Percentiles rank a stretch among this genome's conserved stretches.
Evolutionary conservation across 805 yeast genomes (phyloP).

Genomic region (Monosporozyma solicola): DNA sequence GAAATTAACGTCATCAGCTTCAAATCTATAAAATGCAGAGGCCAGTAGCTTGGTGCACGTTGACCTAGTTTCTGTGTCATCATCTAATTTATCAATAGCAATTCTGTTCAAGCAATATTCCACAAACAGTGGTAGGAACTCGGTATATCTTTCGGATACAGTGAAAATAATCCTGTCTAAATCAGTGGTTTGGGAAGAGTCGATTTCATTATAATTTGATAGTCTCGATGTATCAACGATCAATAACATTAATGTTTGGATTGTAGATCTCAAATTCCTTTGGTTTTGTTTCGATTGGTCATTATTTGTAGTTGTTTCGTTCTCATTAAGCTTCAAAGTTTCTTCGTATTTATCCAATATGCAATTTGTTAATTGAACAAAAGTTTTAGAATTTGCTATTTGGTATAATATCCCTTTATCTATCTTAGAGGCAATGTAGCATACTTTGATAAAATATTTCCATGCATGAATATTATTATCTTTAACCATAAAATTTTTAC

Average conservation of each 20-base stretch:
- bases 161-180: background rate
- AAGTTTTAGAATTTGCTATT: conserved; percentile 9
- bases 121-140: background rate
- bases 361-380: conserved; percentile 8
- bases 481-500: conserved; percentile 4
- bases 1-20: conserved; percentile 19
- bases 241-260: conserved; percentile 2
- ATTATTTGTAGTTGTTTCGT: background rate
- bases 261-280: conserved; percentile 2
- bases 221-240: conserved; percentile 1
- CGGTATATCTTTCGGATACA: background rate
- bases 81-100: background rate
- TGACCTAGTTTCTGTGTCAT: background rate
- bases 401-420: conserved; percentile 10
- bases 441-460: conserved; percentile 25
- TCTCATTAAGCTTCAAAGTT: background rate
- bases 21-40: conserved; percentile 15
- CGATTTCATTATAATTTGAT: background rate
- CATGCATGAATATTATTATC: conserved; percentile 17
- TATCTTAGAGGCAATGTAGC: conserved; percentile 17
- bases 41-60: conserved; percentile 1
- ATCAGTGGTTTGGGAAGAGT: background rate
- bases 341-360: conserved; percentile 5
- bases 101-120: background rate
- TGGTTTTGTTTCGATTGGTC: background rate